Conservation (phyloP, 2,329 filamentous ascomycete genomes). For the Immersiporthe knoxdaviesiana region DNA sequence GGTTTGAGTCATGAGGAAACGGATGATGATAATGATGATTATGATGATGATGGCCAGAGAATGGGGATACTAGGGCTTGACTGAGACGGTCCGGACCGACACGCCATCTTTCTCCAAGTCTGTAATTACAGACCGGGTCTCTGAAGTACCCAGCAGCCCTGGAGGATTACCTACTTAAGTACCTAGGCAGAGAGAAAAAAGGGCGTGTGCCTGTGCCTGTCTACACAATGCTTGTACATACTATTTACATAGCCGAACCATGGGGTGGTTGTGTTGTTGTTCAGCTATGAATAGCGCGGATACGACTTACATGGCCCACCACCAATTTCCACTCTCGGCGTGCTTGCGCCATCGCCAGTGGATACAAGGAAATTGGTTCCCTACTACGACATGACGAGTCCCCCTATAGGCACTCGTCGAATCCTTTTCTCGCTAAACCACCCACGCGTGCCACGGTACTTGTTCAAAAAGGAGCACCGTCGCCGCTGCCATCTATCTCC, state of each 20-base stretch:
- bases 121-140: not conserved
- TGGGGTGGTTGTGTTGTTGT: not conserved
- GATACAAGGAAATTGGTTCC: slow-evolving; percentile 13
- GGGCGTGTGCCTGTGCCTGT: not conserved
- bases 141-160: not conserved
- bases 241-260: not conserved
- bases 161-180: too few species aligned
- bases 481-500: not conserved
- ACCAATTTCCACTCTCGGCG: slow-evolving; percentile 4
- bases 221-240: too few species aligned
- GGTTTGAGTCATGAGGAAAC: too few species aligned
- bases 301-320: not conserved
- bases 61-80: not conserved
- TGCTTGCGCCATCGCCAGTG: not conserved
- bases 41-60: too few species aligned
- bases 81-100: not conserved
- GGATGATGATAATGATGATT: too few species aligned
- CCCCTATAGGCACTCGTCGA: not conserved
- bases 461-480: slow-evolving; percentile 14
- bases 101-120: too few species aligned
- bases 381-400: not conserved
- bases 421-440: too few species aligned
- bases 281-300: slow-evolving; percentile 5
- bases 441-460: not conserved
- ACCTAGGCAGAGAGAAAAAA: too few species aligned